Conservation (phyloP, 202 grass and related monocot genomes). For the Setaria italica region DNA sequence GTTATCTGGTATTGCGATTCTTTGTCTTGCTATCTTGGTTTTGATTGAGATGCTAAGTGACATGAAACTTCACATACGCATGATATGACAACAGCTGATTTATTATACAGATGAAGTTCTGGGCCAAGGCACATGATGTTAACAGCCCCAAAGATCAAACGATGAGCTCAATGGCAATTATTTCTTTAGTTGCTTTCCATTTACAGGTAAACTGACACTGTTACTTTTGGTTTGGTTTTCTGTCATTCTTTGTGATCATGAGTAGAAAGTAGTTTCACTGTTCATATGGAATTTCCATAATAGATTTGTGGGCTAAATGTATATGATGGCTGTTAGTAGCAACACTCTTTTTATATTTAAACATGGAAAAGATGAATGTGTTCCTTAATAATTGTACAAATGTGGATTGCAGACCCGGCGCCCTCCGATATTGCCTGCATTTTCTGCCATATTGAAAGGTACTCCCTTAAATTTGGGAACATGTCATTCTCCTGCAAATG, state of each 20-base stretch:
- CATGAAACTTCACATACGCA: conserved; percentile 19
- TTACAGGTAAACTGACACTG: conserved; percentile 74
- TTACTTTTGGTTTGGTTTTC: conserved; percentile 33
- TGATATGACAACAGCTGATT: conserved; percentile 23
- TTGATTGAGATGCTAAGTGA: conserved; percentile 28
- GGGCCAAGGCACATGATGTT: conserved; percentile 79
- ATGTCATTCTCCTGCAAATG: conserved; percentile 16
- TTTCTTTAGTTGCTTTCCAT: conserved; percentile 98
- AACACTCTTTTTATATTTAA: conserved; percentile 15
- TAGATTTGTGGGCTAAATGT: not conserved
- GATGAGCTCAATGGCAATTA: conserved; percentile 93
- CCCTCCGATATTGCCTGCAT: conserved; percentile 90
- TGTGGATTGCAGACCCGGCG: conserved; percentile 71
- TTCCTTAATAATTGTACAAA: conserved; percentile 36
- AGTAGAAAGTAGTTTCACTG: conserved; percentile 22
- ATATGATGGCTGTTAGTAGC: conserved; percentile 2
- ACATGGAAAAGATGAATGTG: conserved; percentile 11
- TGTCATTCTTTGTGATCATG: conserved; percentile 7
- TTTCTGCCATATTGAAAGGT: conserved; percentile 91
- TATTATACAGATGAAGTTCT: conserved; percentile 84
- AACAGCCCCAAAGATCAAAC: conserved; percentile 89
- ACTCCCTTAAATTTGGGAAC: conserved; percentile 20
- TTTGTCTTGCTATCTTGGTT: conserved; percentile 38
- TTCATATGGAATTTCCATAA: conserved; percentile 40
- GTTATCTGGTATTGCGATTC: conserved; percentile 85